Percentiles rank a stretch among this genome's conserved stretches.
Conservation (phyloP, 1,139 yeast species). For the Lodderomyces parapsilosis region DNA sequence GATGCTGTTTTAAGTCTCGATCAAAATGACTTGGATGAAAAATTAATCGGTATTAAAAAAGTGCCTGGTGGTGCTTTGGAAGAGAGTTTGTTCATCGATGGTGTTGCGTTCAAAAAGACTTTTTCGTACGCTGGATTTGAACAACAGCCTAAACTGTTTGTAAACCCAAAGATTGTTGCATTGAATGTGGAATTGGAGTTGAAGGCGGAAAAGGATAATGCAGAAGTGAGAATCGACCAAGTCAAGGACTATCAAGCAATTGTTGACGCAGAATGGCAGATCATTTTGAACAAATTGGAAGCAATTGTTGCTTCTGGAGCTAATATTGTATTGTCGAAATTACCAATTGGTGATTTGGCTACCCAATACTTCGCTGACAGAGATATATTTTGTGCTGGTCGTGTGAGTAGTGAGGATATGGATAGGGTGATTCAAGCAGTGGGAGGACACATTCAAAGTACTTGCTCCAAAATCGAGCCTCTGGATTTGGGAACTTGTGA, state of each 20-base stretch:
- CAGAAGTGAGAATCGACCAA: slow-evolving; percentile 96
- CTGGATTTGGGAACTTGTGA: slow-evolving; percentile 86
- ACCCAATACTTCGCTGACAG: slow-evolving; percentile 98
- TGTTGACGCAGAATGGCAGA: slow-evolving; percentile 98
- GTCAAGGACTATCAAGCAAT: slow-evolving; percentile 93
- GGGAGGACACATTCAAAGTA: slow-evolving; percentile 89
- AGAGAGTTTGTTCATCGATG: slow-evolving; percentile 83
- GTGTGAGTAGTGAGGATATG: slow-evolving; percentile 88
- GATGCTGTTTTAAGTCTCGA: slow-evolving; percentile 91
- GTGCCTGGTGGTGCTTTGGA: slow-evolving; percentile 97
- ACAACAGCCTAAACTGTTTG: slow-evolving; percentile 90
- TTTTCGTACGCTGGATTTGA: slow-evolving; percentile 98
- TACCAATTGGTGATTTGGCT: slow-evolving; percentile 97
- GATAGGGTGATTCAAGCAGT: slow-evolving; percentile 91
- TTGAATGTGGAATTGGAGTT: slow-evolving; percentile 92
- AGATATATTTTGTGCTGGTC: slow-evolving; percentile 94
- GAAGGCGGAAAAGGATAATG: slow-evolving; percentile 98
- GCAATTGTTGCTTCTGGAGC: slow-evolving; percentile 86
- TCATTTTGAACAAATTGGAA: slow-evolving; percentile 81
- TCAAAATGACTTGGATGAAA: slow-evolving; percentile 81
- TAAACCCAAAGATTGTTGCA: slow-evolving; percentile 76
- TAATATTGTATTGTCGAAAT: slow-evolving; percentile 84
- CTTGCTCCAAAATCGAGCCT: slow-evolving; percentile 70
- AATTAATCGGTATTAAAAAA: slow-evolving; percentile 89
- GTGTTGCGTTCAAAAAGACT: slow-evolving; percentile 97